Evolutionary conservation across 2,329 filamentous ascomycete genomes (phyloP).

Genomic region (Chaetoscypha palmicola): DNA sequence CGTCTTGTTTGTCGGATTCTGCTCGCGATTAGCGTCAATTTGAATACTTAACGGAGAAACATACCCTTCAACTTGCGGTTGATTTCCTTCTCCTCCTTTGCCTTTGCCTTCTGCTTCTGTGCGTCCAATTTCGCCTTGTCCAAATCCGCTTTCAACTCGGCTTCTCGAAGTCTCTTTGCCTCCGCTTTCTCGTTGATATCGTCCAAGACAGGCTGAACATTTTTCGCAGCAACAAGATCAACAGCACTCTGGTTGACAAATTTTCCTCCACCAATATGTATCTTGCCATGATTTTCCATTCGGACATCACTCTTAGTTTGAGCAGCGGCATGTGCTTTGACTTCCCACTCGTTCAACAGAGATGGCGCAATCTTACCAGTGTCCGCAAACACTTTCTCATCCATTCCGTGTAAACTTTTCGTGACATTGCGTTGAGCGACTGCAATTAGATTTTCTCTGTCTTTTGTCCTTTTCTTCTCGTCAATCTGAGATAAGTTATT

Average conservation of each 20-base stretch:
- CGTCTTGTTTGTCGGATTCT: slow-evolving; percentile 35
- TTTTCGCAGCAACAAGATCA: slow-evolving; percentile 67
- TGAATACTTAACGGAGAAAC: slow-evolving; percentile 24
- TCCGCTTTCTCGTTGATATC: slow-evolving; percentile 78
- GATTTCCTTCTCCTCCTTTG: slow-evolving; percentile 46
- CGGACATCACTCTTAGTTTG: slow-evolving; percentile 55
- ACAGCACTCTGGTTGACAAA: slow-evolving; percentile 74
- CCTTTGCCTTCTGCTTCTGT: slow-evolving; percentile 51
- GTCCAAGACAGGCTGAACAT: slow-evolving; percentile 76
- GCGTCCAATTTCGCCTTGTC: slow-evolving; percentile 58
- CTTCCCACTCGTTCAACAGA: slow-evolving; percentile 70
- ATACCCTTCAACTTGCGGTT: slow-evolving; percentile 52
- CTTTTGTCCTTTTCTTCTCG: slow-evolving; percentile 63
- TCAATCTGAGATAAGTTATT: slow-evolving; percentile 62
- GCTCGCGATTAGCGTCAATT: slow-evolving; percentile 16
- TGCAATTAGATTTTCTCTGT: slow-evolving; percentile 68
- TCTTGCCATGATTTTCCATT: slow-evolving; percentile 49
- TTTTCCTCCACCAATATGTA: slow-evolving; percentile 72
- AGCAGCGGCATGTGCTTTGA: slow-evolving; percentile 64
- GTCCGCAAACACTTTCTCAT: slow-evolving; percentile 69
- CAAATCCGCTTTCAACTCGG: slow-evolving; percentile 55
- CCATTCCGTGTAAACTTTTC: slow-evolving; percentile 69
- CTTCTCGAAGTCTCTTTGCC: slow-evolving; percentile 59
- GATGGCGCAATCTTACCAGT: slow-evolving; percentile 67
- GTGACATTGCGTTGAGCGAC: slow-evolving; percentile 83